phyloP scores from a whole-genome alignment of 148 eudicot species.

The Vaccinium darrowii region DNA sequence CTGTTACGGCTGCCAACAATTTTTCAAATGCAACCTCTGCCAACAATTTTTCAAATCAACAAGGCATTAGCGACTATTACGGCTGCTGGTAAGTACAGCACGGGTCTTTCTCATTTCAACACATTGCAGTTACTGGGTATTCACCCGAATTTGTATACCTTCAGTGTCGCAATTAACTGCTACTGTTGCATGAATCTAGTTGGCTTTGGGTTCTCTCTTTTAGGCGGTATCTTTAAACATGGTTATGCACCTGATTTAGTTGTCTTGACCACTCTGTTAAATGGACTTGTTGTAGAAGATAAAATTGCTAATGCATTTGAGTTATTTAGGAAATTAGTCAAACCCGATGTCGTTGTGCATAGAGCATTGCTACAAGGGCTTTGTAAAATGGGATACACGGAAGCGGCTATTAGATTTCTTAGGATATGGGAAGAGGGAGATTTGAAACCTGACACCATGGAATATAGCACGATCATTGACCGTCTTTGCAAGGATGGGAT shows the following conservation, averaged over 20 bases:
- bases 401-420: slow-evolving; percentile 1
- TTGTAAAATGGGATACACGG: slow-evolving; percentile 2
- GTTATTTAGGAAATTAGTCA: not conserved
- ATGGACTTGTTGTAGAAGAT: not conserved
- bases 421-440: not conserved
- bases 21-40: not conserved
- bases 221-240: not conserved
- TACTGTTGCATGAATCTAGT: not conserved
- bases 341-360: not conserved
- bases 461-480: not conserved
- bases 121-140: not conserved
- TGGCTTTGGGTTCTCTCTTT: not conserved
- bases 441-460: not conserved
- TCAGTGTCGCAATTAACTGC: not conserved
- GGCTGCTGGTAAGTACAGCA: not conserved
- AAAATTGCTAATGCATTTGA: not conserved
- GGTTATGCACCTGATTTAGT: not conserved
- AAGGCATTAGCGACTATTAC: not conserved
- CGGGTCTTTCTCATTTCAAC: not conserved
- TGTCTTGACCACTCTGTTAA: not conserved
- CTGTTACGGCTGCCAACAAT: too few species aligned
- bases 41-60: not conserved
- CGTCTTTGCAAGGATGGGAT: slow-evolving; percentile 16
- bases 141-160: not conserved
- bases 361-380: not conserved